These are phyloP conservation scores for Metschnikowia sp. DNA, from an alignment of 805 yeast species.

Conservation along the genomic window DNA sequence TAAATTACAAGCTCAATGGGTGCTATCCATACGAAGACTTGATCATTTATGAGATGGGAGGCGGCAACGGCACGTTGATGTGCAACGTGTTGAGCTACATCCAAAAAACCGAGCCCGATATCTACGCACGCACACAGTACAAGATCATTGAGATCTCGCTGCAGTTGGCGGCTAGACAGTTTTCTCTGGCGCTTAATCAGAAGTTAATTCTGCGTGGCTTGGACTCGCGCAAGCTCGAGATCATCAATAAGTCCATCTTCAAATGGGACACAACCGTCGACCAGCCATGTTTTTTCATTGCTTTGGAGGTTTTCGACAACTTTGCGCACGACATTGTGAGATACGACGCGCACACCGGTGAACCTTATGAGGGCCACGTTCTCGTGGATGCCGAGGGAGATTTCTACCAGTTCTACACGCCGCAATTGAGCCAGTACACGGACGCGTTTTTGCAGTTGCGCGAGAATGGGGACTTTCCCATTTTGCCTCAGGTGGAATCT, in stretches of 20 bases:
- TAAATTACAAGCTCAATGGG: constrained; percentile 61
- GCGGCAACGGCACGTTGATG: constrained; percentile 89
- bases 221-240: constrained; percentile 55
- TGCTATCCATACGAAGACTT: constrained; percentile 69
- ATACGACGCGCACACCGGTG: constrained; percentile 63
- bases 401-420: constrained; percentile 67
- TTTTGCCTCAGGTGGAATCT: constrained; percentile 25
- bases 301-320: constrained; percentile 81
- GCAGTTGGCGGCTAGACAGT: constrained; percentile 58
- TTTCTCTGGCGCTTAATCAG: constrained; percentile 30
- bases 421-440: constrained; percentile 57
- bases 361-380: constrained; percentile 77
- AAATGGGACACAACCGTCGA: constrained; percentile 61
- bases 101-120: constrained; percentile 61
- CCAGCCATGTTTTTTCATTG: constrained; percentile 74
- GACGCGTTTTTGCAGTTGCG: constrained; percentile 54
- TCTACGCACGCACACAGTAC: constrained; percentile 65
- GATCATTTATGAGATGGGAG: constrained; percentile 82
- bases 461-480: constrained; percentile 41
- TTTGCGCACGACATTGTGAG: constrained; percentile 78
- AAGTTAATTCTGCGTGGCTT: constrained; percentile 38
- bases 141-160: constrained; percentile 70
- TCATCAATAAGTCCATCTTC: constrained; percentile 72
- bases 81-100: constrained; percentile 65
- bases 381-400: constrained; percentile 70